Conservation (phyloP, 2,329 filamentous ascomycete genomes). For the Phaeosphaeria sp. region DNA sequence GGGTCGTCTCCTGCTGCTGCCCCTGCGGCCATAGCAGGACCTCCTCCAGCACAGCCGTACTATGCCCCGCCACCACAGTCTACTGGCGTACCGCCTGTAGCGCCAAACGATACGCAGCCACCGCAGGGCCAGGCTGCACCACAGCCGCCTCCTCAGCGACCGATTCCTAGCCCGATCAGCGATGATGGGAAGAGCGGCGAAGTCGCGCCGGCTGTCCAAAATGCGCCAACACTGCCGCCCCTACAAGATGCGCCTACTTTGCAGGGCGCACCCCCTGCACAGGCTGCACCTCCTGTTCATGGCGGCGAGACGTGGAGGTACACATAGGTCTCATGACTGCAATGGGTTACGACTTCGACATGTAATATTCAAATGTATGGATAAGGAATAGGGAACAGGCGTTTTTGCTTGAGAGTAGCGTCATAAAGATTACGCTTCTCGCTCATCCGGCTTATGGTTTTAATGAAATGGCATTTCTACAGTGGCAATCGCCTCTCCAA, state of each 20-base stretch:
- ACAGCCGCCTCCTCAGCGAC: slow-evolving; percentile 26
- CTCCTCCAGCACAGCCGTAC: slow-evolving; percentile 18
- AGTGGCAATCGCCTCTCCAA: neutral
- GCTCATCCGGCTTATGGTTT: neutral
- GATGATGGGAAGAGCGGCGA: slow-evolving; percentile 34
- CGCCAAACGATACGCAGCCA: slow-evolving; percentile 15
- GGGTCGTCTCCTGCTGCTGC: slow-evolving; percentile 15
- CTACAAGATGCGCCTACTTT: slow-evolving; percentile 12
- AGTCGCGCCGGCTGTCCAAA: slow-evolving; percentile 9
- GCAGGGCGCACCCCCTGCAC: no score
- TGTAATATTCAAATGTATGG: slow-evolving; percentile 9
- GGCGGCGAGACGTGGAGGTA: slow-evolving; percentile 45
- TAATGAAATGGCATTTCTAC: neutral
- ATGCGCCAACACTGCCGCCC: slow-evolving; percentile 9
- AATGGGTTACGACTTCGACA: slow-evolving; percentile 1
- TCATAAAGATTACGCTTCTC: neutral
- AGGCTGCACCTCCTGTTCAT: slow-evolving; percentile 25
- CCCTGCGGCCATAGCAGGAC: slow-evolving; percentile 9
- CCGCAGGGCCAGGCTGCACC: slow-evolving; percentile 22
- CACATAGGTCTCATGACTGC: slow-evolving; percentile 1
- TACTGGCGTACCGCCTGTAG: slow-evolving; percentile 20
- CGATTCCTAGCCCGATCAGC: slow-evolving; percentile 42
- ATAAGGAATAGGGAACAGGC: slow-evolving; percentile 9
- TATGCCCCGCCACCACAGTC: slow-evolving; percentile 18
- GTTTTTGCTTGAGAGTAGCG: neutral